Conservation (phyloP, 176 grass and related monocot species). For the Zea luxurians region DNA sequence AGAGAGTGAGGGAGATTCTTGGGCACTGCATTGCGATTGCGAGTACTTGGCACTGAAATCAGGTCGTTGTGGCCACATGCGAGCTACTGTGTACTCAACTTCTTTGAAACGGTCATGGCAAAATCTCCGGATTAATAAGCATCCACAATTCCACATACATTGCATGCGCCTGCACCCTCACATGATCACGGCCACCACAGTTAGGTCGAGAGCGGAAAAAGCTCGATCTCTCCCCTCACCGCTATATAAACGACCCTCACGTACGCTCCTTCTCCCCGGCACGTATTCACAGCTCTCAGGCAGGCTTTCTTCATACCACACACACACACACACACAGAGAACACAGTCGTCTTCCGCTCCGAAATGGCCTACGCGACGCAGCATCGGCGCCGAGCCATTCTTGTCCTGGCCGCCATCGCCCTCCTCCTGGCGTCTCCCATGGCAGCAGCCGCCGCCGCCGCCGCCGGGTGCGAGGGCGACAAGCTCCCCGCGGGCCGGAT, state of each 20-base stretch:
- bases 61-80: not conserved
- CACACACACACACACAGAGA: no score
- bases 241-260: conserved; percentile 18
- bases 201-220: no score
- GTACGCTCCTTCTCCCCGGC: not conserved
- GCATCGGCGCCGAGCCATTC: not conserved
- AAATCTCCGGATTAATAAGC: not conserved
- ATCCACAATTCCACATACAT: conserved; percentile 5
- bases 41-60: not conserved
- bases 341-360: not conserved
- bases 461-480: conserved; percentile 19
- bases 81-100: not conserved
- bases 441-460: not conserved
- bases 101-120: not conserved
- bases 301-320: no score
- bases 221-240: not conserved
- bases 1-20: not conserved
- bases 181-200: not conserved
- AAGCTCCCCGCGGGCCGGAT: conserved; percentile 23
- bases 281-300: not conserved
- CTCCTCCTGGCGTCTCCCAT: not conserved
- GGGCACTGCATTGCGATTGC: not conserved
- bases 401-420: not conserved
- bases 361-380: conserved; percentile 26
- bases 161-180: not conserved